These are phyloP conservation scores for Agrocybe pediades DNA, from an alignment of 768 basidiomycete genomes.

Conservation along the genomic window DNA sequence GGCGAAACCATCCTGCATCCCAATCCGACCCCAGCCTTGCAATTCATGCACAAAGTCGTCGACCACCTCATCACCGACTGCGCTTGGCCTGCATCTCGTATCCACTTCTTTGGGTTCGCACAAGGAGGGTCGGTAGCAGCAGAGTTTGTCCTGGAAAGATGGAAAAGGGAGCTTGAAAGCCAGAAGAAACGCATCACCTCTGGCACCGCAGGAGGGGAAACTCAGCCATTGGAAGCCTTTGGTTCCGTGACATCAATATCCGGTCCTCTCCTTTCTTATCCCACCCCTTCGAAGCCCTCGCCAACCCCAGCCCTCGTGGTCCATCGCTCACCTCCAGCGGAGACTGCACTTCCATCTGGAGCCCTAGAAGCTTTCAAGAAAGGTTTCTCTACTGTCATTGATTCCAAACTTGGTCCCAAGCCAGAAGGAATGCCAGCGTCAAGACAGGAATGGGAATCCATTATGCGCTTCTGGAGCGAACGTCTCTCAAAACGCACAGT, in stretches of 20 bases:
- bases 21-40: slow-evolving; percentile 71
- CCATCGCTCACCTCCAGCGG: slow-evolving; percentile 51
- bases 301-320: slow-evolving; percentile 66
- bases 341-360: slow-evolving; percentile 43
- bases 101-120: slow-evolving; percentile 87
- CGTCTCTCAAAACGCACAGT: slow-evolving; percentile 54
- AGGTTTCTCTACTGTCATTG: slow-evolving; percentile 52
- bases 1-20: slow-evolving; percentile 73
- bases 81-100: slow-evolving; percentile 63
- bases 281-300: slow-evolving; percentile 53
- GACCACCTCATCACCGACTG: slow-evolving; percentile 60
- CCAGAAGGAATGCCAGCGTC: slow-evolving; percentile 72
- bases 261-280: slow-evolving; percentile 79
- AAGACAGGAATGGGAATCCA: slow-evolving; percentile 76
- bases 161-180: slow-evolving; percentile 39
- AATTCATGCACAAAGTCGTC: slow-evolving; percentile 53
- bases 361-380: slow-evolving; percentile 57
- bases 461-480: slow-evolving; percentile 90
- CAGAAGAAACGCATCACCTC: slow-evolving; percentile 2
- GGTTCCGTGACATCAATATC: slow-evolving; percentile 71
- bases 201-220: slow-evolving; percentile 1
- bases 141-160: slow-evolving; percentile 64
- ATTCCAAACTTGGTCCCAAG: slow-evolving; percentile 47
- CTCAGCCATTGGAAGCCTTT: slow-evolving; percentile 33
- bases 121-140: slow-evolving; percentile 83